A percentile compares a stretch with the other conserved stretches of the same genome.
Evolutionary conservation across 2,329 filamentous ascomycete genomes (phyloP).

Genomic region (Colletotrichum cereale): DNA sequence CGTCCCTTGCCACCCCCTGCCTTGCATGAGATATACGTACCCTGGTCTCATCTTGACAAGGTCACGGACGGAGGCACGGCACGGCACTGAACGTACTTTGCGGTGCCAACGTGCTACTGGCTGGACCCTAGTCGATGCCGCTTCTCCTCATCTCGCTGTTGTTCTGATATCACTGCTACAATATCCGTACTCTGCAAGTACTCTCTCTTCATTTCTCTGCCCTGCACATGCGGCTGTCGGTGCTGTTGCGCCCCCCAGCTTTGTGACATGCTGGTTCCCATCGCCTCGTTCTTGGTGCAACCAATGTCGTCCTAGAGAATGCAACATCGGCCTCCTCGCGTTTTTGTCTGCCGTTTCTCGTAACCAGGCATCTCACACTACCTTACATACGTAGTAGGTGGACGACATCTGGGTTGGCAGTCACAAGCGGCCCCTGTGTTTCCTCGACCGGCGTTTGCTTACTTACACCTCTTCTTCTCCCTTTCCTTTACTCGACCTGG

Average conservation of each 20-base stretch:
- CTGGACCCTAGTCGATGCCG: neutral
- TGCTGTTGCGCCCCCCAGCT: conserved; percentile 15
- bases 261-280: conserved; percentile 28
- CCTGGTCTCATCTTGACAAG: neutral
- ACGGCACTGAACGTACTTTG: conserved; percentile 3
- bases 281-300: conserved; percentile 28
- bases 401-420: neutral
- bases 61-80: neutral
- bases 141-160: neutral
- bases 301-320: conserved; percentile 19
- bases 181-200: neutral
- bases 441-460: neutral
- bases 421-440: conserved; percentile 18
- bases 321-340: conserved; percentile 25
- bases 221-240: conserved; percentile 17
- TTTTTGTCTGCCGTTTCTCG: conserved; percentile 11
- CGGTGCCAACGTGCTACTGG: neutral
- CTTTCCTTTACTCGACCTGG: neutral
- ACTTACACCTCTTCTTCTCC: conserved; percentile 15
- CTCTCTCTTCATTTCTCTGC: neutral
- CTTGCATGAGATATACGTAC: conserved; percentile 32
- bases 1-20: conserved; percentile 6
- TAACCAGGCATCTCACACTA: neutral
- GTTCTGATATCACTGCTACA: conserved; percentile 17
- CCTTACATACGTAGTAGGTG: no score